Conservation (phyloP, 108 stramenopile genomes). For the Cyclotella choctawhatcheeana region DNA sequence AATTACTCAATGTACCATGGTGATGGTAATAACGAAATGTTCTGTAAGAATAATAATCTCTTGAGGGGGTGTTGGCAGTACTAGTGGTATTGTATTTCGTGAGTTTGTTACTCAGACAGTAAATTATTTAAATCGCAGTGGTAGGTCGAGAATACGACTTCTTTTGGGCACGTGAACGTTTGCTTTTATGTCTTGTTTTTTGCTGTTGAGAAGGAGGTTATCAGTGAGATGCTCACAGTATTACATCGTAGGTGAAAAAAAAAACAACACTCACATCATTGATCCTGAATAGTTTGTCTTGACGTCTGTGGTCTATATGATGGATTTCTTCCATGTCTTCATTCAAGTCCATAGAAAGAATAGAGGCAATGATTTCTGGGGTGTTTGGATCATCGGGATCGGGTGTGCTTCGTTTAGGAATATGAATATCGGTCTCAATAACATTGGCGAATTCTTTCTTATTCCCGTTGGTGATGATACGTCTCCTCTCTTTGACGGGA, state of each 20-base stretch:
- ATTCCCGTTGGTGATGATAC: slow-evolving; percentile 38
- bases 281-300: slow-evolving; percentile 15
- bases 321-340: slow-evolving; percentile 36
- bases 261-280: slow-evolving; percentile 13
- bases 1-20: too few relatives aligned
- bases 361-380: slow-evolving; percentile 26
- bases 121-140: slow-evolving; percentile 10
- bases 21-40: too few relatives aligned
- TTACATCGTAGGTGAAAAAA: not conserved
- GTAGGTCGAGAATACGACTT: slow-evolving; percentile 27
- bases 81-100: too few relatives aligned
- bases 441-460: slow-evolving; percentile 85
- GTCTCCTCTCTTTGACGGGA: slow-evolving; percentile 50
- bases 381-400: slow-evolving; percentile 64
- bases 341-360: slow-evolving; percentile 47
- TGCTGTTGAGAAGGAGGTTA: not conserved
- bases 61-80: too few relatives aligned
- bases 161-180: slow-evolving; percentile 11
- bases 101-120: too few relatives aligned
- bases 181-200: not conserved
- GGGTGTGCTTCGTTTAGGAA: slow-evolving; percentile 37
- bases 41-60: too few relatives aligned
- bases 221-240: not conserved
- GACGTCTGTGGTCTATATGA: not conserved
- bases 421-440: slow-evolving; percentile 70